phyloP scores from a whole-genome alignment of 768 basidiomycete genomes.

The Hemileccinum impolitum region DNA sequence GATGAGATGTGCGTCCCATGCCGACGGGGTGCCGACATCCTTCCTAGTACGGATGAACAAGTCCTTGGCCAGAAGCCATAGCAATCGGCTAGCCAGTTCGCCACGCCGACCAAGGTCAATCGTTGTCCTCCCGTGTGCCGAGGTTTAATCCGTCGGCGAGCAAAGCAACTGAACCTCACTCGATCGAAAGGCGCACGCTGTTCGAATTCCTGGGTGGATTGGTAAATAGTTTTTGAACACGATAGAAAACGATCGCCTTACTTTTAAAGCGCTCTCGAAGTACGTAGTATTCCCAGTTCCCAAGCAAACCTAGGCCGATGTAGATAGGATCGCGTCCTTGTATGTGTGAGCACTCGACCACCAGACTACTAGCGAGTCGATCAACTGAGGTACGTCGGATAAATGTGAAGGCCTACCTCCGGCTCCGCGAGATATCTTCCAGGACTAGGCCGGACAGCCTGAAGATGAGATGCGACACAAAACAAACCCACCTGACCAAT shows the following conservation, averaged over 20 bases:
- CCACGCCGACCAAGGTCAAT: too few relatives aligned
- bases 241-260: slow-evolving; percentile 9
- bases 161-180: too few relatives aligned
- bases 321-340: slow-evolving; percentile 58
- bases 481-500: slow-evolving; percentile 16
- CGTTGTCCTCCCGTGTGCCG: slow-evolving; percentile 19
- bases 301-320: slow-evolving; percentile 47
- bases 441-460: too few relatives aligned
- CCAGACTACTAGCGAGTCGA: slow-evolving; percentile 39
- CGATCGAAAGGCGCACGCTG: slow-evolving; percentile 26
- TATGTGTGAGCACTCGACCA: slow-evolving; percentile 54
- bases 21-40: too few relatives aligned
- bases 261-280: slow-evolving; percentile 48
- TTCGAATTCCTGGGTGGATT: slow-evolving; percentile 19
- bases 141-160: slow-evolving; percentile 29
- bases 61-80: too few relatives aligned
- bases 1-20: too few relatives aligned
- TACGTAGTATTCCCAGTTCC: slow-evolving; percentile 36
- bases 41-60: too few relatives aligned
- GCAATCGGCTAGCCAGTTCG: too few relatives aligned
- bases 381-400: not conserved
- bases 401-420: slow-evolving; percentile 35
- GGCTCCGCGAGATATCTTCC: too few relatives aligned
- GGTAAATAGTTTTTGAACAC: not conserved
- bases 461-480: slow-evolving; percentile 28